Conservation (phyloP, 169 alveolate genomes). For the Cryptosporidium tyzzeri region DNA sequence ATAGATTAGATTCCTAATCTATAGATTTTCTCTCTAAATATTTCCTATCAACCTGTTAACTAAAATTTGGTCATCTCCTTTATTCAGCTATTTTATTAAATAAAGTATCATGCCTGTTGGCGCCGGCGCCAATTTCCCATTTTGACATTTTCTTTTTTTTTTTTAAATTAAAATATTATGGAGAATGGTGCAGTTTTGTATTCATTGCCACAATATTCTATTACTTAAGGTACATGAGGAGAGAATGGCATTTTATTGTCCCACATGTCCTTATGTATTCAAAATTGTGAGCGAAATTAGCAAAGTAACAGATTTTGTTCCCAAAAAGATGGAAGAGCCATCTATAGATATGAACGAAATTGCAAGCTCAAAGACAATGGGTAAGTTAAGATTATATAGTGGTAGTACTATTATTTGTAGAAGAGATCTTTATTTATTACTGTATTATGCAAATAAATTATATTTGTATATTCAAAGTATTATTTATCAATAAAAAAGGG, state of each 20-base stretch:
- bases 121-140: constrained; percentile 17
- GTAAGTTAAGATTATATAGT: background rate
- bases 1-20: background rate
- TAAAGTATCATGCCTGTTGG: background rate
- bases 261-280: constrained; percentile 88
- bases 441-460: too few relatives aligned
- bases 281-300: constrained; percentile 77
- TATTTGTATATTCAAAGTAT: background rate
- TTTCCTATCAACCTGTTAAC: background rate
- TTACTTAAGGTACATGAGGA: constrained; percentile 72
- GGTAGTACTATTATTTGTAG: background rate
- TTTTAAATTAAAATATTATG: background rate
- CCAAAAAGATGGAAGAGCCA: constrained; percentile 76
- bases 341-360: constrained; percentile 45
- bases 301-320: constrained; percentile 69
- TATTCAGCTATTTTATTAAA: background rate
- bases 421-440: background rate
- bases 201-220: constrained; percentile 79
- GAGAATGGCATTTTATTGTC: constrained; percentile 83
- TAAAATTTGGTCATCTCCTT: background rate
- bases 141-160: constrained; percentile 4
- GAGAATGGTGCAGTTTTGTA: constrained; percentile 80
- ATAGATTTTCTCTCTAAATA: background rate
- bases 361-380: constrained; percentile 69
- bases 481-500: background rate